A percentile compares a stretch with the other conserved stretches of the same genome.
phyloP scores from a whole-genome alignment of 352 stramenopile genomes.

The Phytophthora syringae region DNA sequence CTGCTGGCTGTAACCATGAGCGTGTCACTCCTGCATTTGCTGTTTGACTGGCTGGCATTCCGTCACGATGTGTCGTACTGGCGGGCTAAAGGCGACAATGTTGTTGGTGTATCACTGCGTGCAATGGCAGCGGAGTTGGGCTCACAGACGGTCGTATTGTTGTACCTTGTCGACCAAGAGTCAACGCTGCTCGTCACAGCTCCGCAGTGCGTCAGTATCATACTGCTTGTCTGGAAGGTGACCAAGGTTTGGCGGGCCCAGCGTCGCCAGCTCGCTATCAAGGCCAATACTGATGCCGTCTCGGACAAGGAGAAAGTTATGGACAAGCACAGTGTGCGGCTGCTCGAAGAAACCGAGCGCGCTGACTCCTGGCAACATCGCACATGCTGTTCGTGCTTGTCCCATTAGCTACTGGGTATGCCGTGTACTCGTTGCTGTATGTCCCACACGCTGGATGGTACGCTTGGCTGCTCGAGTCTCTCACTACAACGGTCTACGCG shows the following conservation, averaged over 20 bases:
- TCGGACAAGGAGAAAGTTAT: slow-evolving; percentile 42
- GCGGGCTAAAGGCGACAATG: slow-evolving; percentile 90
- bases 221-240: slow-evolving; percentile 92
- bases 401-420: slow-evolving; percentile 79
- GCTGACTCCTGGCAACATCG: slow-evolving; percentile 87
- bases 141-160: slow-evolving; percentile 93
- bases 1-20: slow-evolving; percentile 95
- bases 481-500: slow-evolving; percentile 90
- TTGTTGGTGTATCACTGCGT: slow-evolving; percentile 94
- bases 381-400: slow-evolving; percentile 83
- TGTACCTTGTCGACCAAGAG: slow-evolving; percentile 96
- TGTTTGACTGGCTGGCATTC: slow-evolving; percentile 99
- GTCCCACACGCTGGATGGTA: slow-evolving; percentile 87
- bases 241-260: slow-evolving; percentile 64
- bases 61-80: slow-evolving; percentile 98
- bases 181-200: slow-evolving; percentile 93
- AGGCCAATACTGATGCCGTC: slow-evolving; percentile 22
- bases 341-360: slow-evolving; percentile 52
- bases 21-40: slow-evolving; percentile 95
- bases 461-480: slow-evolving; percentile 85
- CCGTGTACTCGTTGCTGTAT: slow-evolving; percentile 84
- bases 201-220: slow-evolving; percentile 62
- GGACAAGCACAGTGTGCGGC: slow-evolving; percentile 30
- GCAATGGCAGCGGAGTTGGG: slow-evolving; percentile 94
- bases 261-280: slow-evolving; percentile 11